phyloP scores from a whole-genome alignment of 106 monocot genomes.

The Dioscorea zingiberensis region DNA sequence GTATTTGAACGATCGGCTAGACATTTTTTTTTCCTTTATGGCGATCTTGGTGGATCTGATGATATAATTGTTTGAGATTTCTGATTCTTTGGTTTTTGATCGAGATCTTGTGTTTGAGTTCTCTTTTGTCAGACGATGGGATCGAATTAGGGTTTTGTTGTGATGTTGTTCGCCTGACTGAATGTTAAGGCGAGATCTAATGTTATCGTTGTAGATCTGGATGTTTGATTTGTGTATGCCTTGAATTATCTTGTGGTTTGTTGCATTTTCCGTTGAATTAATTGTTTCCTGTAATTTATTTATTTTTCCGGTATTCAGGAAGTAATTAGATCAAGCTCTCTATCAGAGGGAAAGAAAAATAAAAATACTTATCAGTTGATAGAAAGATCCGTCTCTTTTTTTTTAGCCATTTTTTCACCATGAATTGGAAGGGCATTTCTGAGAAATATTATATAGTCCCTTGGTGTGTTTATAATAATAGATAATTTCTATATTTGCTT shows the following conservation, averaged over 20 bases:
- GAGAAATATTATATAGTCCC: no score
- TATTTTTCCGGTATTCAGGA: not conserved
- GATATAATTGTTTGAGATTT: not conserved
- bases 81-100: not conserved
- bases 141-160: not conserved
- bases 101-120: not conserved
- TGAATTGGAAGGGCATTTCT: no score
- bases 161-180: no score
- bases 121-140: not conserved
- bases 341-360: not conserved
- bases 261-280: not conserved
- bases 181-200: not conserved
- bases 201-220: not conserved
- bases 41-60: constrained; percentile 3
- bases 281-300: not conserved
- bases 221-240: not conserved
- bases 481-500: no score
- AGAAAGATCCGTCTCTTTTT: no score
- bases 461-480: no score
- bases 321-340: not conserved
- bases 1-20: not conserved
- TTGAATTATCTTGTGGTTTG: not conserved
- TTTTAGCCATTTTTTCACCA: no score
- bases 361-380: no score
- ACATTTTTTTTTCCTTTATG: not conserved